Evolutionary conservation across 2,329 filamentous ascomycete genomes (phyloP), one percentile per base, ranked within the genome.

Genomic region (Pestalotiopsis sp.): DNA sequence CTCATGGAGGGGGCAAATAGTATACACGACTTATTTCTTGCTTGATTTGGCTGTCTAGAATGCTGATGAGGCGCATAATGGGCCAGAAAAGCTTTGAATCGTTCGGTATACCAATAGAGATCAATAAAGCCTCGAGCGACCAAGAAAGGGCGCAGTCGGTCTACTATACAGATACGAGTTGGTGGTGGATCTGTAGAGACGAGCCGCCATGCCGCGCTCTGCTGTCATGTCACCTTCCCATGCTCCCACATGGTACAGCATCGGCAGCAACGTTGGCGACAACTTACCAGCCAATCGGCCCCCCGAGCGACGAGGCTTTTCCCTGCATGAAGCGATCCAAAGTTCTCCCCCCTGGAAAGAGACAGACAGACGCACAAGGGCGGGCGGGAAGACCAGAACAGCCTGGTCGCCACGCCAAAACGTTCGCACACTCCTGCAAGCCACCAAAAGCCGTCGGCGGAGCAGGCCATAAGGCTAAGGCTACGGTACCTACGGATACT

Each of bases 171-270:
- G n/a, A 40, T 7, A 62, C 31, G 5, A 40, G 59, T 17, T 62
- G 36, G n/a, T 40, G 59, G 59, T 36, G 12, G 12, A 62, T 12
- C 11, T 20, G 17, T 12, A 38, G 38, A 11, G 27, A 14, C 57
- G 61, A 64, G 38, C 61, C 61, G 61, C 61, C 38, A 36, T 64
- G 38, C 61, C 61, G 61, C 61, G 61, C 61, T 20, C 27, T 40
- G 38, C 59, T 40, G 9, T n/a, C 59, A 13, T 40, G 27, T 27
- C 25, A 59, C 59, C 27, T 62, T 36, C 17, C 27, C 11, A 7
- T 31, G 38, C 59, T 52, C 20, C 20, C 45, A 52, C 45, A 17
- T 52, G 14, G 45, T 52, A 52, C 45, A 52, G n/a, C 45, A 52
- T 52, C 45, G 45, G 45, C 45, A 52, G 45, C 45, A 52, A 52